Base-by-base conservation (phyloP, 23 red algal species). In the Gracilariopsis chorda region DNA sequence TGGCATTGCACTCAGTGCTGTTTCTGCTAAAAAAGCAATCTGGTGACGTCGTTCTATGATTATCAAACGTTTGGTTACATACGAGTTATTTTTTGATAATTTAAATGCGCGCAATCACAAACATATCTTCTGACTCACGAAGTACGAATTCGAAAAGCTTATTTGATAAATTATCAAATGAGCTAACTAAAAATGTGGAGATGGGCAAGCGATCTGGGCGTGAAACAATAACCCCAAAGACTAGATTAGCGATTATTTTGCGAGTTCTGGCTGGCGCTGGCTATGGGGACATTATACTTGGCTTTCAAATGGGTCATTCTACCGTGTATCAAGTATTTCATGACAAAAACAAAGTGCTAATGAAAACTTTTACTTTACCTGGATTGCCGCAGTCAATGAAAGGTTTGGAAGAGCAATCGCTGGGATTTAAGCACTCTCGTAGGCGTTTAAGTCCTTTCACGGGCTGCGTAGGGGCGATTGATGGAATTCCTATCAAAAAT, bases 301-400 rank as follows among this genome's bases (percentile, higher is more conserved):
- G 27, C 14, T 77, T 52, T 36, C 45, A 55, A 10, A 41, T 77
- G 0, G 72, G 72, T 0, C n/a, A 23, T 2, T 52, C 72, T 3
- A 77, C 72, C 7, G 72, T 41, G 2, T 77, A 77, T 36, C 45
- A 77, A 1, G 48, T 77, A 8, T 77, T 77, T 23, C 43, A 77
- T 11, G 44, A 77, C 1, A 77, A 37, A 5, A 2, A 28, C 1
- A 49, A 77, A 17, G 43, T 23, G 9, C 3, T 77, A 1, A 52
- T 77, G 72, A 20, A 36, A 1, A 19, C 1, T 2, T 6, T 77
- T 2, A 4, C 3, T 0, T 6, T 77, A 2, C 44, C 72, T 11
- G 48, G 48, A 13, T 44, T 55, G 0, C 72, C 48, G 14, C 3
- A 77, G 32, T 33, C 45, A 0, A 8, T 2, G 1, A 37, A 9